Conservation (phyloP, 2,329 filamentous ascomycete genomes). For the Cryphonectria naterciae region DNA sequence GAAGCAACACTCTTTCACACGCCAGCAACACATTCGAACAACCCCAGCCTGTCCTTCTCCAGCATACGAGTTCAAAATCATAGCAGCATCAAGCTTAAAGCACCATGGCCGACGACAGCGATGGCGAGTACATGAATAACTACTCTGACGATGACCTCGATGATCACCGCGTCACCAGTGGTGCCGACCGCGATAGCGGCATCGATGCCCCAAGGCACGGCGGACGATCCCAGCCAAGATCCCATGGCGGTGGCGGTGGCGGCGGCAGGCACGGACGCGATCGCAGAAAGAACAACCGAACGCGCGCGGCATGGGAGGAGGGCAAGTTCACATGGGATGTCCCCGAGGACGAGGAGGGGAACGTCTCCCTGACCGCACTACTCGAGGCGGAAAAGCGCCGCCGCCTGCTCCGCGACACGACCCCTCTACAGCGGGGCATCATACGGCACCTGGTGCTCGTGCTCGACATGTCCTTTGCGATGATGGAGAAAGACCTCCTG, state of each 20-base stretch:
- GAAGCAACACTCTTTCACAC: neutral
- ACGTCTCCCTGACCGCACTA: slow-evolving; percentile 74
- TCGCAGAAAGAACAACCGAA: slow-evolving; percentile 39
- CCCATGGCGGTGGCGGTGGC: slow-evolving; percentile 28
- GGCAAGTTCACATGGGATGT: slow-evolving; percentile 74
- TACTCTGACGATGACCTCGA: slow-evolving; percentile 68
- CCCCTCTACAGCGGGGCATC: slow-evolving; percentile 92
- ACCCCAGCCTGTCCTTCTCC: neutral
- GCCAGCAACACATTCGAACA: neutral
- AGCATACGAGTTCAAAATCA: slow-evolving; percentile 13
- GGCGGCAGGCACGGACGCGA: slow-evolving; percentile 33
- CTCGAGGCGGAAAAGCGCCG: slow-evolving; percentile 81
- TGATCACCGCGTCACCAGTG: slow-evolving; percentile 51
- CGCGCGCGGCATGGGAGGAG: slow-evolving; percentile 66
- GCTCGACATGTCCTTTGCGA: slow-evolving; percentile 88
- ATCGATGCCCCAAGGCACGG: slow-evolving; percentile 29
- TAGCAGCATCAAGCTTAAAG: no score
- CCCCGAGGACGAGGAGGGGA: slow-evolving; percentile 78
- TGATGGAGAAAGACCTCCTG: slow-evolving; percentile 92
- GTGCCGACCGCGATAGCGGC: slow-evolving; percentile 29
- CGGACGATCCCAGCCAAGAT: slow-evolving; percentile 32
- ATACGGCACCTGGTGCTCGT: slow-evolving; percentile 95
- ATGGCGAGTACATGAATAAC: slow-evolving; percentile 70
- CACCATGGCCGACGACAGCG: slow-evolving; percentile 64
- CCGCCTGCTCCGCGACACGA: slow-evolving; percentile 88